A percentile compares a stretch with the other conserved stretches of the same genome.
Evolutionary conservation across 768 basidiomycete species (phyloP).

Genomic region (Mycena venus): DNA sequence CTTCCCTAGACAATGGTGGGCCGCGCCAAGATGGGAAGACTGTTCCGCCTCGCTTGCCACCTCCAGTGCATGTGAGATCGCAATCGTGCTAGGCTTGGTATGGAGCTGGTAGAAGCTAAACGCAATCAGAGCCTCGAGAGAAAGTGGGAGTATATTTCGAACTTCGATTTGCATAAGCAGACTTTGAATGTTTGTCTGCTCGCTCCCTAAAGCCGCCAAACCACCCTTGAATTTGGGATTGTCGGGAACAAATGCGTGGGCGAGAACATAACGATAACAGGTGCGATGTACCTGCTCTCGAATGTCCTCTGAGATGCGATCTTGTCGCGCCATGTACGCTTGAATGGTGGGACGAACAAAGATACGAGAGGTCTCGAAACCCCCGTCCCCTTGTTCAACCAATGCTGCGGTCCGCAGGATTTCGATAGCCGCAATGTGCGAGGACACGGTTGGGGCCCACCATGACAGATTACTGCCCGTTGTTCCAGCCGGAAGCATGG

Average conservation of each 20-base stretch:
- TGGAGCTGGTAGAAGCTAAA: conserved; percentile 32
- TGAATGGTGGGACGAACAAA: conserved; percentile 38
- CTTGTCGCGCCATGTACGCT: conserved; percentile 29
- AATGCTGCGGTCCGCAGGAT: conserved; percentile 18
- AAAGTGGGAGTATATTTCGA: not conserved
- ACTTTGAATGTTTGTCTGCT: conserved; percentile 26
- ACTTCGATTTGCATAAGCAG: conserved; percentile 30
- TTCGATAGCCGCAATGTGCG: conserved; percentile 3
- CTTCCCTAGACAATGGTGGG: conserved; percentile 5
- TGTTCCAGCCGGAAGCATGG: conserved; percentile 42
- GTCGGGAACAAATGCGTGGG: conserved; percentile 22
- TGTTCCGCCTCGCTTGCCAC: not conserved
- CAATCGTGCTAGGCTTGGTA: conserved; percentile 27
- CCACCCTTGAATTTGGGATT: conserved; percentile 16
- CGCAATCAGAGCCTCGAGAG: conserved; percentile 33
- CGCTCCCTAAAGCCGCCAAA: not conserved
- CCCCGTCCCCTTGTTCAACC: not conserved
- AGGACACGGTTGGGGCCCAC: conserved; percentile 19
- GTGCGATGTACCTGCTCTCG: conserved; percentile 24
- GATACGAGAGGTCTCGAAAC: conserved; percentile 9
- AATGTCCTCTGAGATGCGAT: conserved; percentile 16
- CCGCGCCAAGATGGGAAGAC: not conserved
- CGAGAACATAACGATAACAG: conserved; percentile 29
- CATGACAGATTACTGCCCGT: conserved; percentile 19
- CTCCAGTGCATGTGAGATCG: conserved; percentile 3